Evolutionary conservation across 2,329 filamentous ascomycete genomes (phyloP).

Genomic region (Aspergillus phoenicis): DNA sequence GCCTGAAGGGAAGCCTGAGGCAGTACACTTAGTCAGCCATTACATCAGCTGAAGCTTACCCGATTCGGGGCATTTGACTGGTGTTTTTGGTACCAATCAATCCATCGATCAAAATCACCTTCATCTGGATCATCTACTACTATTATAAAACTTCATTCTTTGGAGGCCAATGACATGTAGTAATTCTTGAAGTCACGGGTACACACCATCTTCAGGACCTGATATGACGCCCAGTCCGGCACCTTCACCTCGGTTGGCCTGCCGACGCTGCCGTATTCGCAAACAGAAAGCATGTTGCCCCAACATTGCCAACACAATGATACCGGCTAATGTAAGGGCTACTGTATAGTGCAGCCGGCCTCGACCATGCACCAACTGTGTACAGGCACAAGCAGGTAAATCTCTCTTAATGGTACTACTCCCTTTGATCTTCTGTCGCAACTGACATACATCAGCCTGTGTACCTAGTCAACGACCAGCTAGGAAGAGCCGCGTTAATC

Average conservation of each 20-base stretch:
- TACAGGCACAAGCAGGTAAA: constrained; percentile 2
- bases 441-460: background rate
- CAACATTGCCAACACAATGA: background rate
- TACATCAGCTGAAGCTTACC: background rate
- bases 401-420: background rate
- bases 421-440: background rate
- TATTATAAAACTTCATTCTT: too few relatives aligned
- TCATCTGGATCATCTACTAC: too few relatives aligned
- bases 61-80: background rate
- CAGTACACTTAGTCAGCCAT: background rate
- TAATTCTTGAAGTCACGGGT: background rate
- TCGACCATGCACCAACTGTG: constrained; percentile 5
- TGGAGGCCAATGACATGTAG: background rate
- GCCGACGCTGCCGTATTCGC: constrained; percentile 4
- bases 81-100: background rate
- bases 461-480: constrained; percentile 1
- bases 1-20: background rate
- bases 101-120: too few relatives aligned
- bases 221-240: background rate
- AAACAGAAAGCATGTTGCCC: constrained; percentile 1
- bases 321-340: background rate
- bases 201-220: background rate
- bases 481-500: background rate
- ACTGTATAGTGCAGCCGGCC: background rate
- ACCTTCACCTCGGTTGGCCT: background rate